Conservation (phyloP, 345 rosid species). For the Populus pruinosa region DNA sequence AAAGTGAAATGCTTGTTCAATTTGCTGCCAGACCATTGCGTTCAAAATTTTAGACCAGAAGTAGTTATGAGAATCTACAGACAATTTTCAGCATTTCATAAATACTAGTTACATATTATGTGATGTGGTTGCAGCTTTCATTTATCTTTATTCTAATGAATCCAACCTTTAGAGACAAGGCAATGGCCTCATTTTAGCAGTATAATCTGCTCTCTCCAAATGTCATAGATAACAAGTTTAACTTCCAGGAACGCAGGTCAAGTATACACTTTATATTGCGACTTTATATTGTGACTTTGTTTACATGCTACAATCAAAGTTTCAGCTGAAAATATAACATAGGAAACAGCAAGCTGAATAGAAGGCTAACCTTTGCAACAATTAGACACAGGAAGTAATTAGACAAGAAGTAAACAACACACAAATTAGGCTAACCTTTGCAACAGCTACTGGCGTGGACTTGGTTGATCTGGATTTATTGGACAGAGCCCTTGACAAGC, state of each 20-base stretch:
- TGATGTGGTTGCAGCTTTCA: neutral
- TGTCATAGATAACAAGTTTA: neutral
- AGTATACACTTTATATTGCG: neutral
- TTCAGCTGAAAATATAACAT: neutral
- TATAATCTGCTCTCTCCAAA: neutral
- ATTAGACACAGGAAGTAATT: neutral
- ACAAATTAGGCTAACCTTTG: slow-evolving; percentile 50
- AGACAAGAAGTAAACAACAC: neutral
- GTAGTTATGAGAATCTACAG: neutral
- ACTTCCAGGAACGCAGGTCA: neutral
- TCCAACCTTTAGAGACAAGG: neutral
- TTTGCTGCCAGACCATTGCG: neutral
- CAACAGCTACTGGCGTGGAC: slow-evolving; percentile 79
- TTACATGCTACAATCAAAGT: neutral
- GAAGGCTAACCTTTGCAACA: neutral
- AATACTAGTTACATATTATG: neutral
- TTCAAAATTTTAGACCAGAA: neutral
- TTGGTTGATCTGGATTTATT: slow-evolving; percentile 69
- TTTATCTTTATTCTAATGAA: neutral
- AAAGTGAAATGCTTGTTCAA: neutral
- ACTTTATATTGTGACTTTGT: neutral
- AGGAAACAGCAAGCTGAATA: slow-evolving; percentile 6
- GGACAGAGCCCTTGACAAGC: slow-evolving; percentile 58
- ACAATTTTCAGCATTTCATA: neutral
- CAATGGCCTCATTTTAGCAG: neutral